Evolutionary conservation across 179 eudicot species (phyloP).

Genomic region (Beta lomatogona): DNA sequence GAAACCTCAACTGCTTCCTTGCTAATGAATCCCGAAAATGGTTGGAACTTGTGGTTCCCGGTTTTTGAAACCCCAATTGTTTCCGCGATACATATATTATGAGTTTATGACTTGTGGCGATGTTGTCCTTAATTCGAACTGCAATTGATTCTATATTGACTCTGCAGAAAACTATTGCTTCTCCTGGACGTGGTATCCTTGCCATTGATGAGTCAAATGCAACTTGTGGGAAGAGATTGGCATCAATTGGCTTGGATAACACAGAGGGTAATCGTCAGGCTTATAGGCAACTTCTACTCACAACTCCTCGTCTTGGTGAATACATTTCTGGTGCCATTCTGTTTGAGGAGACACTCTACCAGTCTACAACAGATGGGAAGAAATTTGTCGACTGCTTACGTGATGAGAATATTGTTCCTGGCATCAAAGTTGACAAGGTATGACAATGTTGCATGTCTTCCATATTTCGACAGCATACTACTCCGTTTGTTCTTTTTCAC

Average conservation of each 20-base stretch:
- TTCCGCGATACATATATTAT: no score
- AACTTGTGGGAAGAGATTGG: slow-evolving; percentile 65
- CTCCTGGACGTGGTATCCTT: slow-evolving; percentile 65
- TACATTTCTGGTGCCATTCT: slow-evolving; percentile 62
- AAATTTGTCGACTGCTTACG: slow-evolving; percentile 49
- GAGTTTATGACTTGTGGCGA: background rate
- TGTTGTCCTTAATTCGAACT: background rate
- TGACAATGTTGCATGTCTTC: background rate
- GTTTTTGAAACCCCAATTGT: no score
- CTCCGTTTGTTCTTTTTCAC: no score
- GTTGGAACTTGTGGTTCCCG: no score
- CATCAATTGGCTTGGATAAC: slow-evolving; percentile 64
- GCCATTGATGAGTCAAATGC: slow-evolving; percentile 69
- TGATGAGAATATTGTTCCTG: slow-evolving; percentile 57
- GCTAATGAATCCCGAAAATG: no score
- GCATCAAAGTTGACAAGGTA: slow-evolving; percentile 72
- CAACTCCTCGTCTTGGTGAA: slow-evolving; percentile 57
- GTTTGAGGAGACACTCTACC: slow-evolving; percentile 65
- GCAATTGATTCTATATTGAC: background rate
- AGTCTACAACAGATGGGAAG: slow-evolving; percentile 58
- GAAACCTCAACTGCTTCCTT: no score
- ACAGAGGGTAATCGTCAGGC: slow-evolving; percentile 61
- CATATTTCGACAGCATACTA: background rate
- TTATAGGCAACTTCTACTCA: slow-evolving; percentile 50
- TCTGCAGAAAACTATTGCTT: slow-evolving; percentile 55